Conservation (phyloP, 2,329 filamentous ascomycete species). For the Tolypocladium ophioglossoides region DNA sequence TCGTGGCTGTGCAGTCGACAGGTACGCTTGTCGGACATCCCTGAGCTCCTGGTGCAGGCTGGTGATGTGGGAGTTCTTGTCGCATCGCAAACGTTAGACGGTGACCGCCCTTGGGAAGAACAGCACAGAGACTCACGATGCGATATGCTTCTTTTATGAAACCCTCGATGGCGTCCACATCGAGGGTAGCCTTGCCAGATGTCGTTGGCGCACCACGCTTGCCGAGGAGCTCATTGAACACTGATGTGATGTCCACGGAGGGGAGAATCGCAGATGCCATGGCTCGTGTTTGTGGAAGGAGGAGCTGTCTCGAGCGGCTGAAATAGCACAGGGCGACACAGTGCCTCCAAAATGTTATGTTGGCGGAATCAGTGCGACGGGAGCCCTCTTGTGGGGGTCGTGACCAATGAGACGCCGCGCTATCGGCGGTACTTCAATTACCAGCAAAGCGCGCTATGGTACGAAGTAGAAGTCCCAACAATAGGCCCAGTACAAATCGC, state of each 20-base stretch:
- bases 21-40: slow-evolving; percentile 79
- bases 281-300: not conserved
- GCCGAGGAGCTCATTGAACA: slow-evolving; percentile 59
- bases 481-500: too few relatives aligned
- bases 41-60: slow-evolving; percentile 72
- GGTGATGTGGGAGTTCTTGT: slow-evolving; percentile 72
- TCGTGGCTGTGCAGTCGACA: slow-evolving; percentile 65
- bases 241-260: slow-evolving; percentile 53
- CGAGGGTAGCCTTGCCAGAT: slow-evolving; percentile 25
- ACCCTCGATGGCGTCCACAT: slow-evolving; percentile 53
- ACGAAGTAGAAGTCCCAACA: too few relatives aligned
- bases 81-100: not conserved
- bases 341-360: too few relatives aligned
- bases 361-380: too few relatives aligned
- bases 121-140: slow-evolving; percentile 51
- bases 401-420: too few relatives aligned
- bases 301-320: too few relatives aligned
- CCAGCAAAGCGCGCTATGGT: too few relatives aligned
- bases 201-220: slow-evolving; percentile 43
- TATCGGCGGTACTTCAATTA: too few relatives aligned
- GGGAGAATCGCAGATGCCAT: slow-evolving; percentile 4
- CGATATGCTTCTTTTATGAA: slow-evolving; percentile 91
- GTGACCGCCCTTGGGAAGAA: not conserved
- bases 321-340: too few relatives aligned
- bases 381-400: too few relatives aligned